Conservation (phyloP, 176 grass and related monocot species). For the Pontederia crassipes region DNA sequence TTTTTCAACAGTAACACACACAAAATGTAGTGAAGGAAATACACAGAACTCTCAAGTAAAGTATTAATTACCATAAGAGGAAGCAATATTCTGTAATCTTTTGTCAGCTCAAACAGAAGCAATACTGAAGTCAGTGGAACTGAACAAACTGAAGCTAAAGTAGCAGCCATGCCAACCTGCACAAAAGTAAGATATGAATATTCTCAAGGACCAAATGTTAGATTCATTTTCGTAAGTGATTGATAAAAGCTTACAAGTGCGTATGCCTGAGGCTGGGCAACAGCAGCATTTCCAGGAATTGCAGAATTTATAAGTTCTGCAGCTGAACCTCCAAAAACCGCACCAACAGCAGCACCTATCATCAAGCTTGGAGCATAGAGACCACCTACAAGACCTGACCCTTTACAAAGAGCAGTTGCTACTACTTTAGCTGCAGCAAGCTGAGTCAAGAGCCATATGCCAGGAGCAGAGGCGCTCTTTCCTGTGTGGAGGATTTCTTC, state of each 20-base stretch:
- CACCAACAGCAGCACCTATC: constrained; percentile 95
- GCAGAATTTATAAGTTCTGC: constrained; percentile 83
- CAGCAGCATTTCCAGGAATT: constrained; percentile 85
- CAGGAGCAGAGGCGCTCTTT: constrained; percentile 93
- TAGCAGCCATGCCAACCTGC: constrained; percentile 97
- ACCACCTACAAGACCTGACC: constrained; percentile 95
- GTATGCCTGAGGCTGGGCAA: constrained; percentile 97
- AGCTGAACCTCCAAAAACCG: constrained; percentile 93
- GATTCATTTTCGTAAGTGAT: not conserved
- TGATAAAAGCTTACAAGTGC: constrained; percentile 58
- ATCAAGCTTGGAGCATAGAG: constrained; percentile 99
- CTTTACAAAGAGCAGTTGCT: constrained; percentile 95
- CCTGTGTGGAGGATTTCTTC: constrained; percentile 96
- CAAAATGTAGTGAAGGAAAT: no score
- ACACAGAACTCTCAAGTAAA: not conserved
- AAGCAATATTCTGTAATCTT: constrained; percentile 97
- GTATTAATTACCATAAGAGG: constrained; percentile 74
- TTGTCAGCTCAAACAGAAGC: constrained; percentile 93
- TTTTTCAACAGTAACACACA: no score
- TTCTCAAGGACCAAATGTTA: not conserved
- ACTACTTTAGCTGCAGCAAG: constrained; percentile 89
- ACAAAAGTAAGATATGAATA: constrained; percentile 17
- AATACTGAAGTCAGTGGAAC: constrained; percentile 88
- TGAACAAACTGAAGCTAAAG: constrained; percentile 86
- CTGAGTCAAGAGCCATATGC: constrained; percentile 92